Base-by-base conservation (phyloP, 2,329 filamentous ascomycete genomes). In the Calonectria pseudoturangicola region DNA sequence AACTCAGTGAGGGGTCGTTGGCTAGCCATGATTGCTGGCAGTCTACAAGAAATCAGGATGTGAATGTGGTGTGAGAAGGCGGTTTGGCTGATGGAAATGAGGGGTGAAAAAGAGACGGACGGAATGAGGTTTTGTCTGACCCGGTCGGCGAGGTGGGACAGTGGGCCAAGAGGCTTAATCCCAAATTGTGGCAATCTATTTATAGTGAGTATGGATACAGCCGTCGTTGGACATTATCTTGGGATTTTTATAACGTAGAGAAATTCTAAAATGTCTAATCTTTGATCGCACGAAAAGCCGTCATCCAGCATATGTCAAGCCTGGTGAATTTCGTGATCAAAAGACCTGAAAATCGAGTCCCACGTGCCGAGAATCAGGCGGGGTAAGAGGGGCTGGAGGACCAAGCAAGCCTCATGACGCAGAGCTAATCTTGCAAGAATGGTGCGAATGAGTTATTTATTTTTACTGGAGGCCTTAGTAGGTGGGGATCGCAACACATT, bases 1-100 rank as follows among this genome's bases (percentile, higher is more conserved):
- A 71, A 71, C 6, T 58, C 60, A 33, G 65, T 47, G 28, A 67
- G 65, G 18, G 65, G 51, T 67, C 65, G 51, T n/a, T 48, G 27
- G 51, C 12, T 47, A 28, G 51, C 65, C 65, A 67, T 67, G 51
- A 6, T 60, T 39, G 51, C 33, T 28, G 54, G 10, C 47, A 41
- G n/a, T 30, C 9, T 47, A 48, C 27, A n/a, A 13, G n/a, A 10
- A 15, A 60, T 13, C 21, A 18, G n/a, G 18, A 28, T 36, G 15
- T 27, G 54, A 41, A 39, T 16, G 27, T 27, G 33, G 10, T 12
- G 36, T 10, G 33, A 27, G 21, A 16, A 28, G 36, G 54, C 13
- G 28, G 54, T 21, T 41, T 27, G 36, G 36, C 13, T 10, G 54
- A 28, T 28, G 21, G 13, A 28, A 39, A 27, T 60, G 54, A 60